phyloP scores from a whole-genome alignment of 2,329 filamentous ascomycete genomes.

The Fusarium buharicum region DNA sequence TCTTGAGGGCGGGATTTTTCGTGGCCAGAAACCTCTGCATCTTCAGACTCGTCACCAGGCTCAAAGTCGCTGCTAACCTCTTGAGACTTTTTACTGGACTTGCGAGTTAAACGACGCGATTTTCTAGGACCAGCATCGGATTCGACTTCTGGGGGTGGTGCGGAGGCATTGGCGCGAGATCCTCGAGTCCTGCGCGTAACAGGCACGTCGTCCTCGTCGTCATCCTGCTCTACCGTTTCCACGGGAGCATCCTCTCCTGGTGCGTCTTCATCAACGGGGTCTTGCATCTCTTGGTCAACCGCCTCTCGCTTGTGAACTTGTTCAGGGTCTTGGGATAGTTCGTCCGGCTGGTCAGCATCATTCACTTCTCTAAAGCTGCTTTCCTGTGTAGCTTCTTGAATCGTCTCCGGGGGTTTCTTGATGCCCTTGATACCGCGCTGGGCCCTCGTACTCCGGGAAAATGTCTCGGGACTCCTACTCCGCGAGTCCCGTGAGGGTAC shows the following conservation, averaged over 20 bases:
- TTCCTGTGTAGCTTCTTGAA: conserved; percentile 66
- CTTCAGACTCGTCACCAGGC: conserved; percentile 67
- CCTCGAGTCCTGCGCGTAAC: conserved; percentile 59
- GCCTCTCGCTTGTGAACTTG: conserved; percentile 47
- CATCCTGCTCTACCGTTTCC: conserved; percentile 50
- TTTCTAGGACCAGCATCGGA: conserved; percentile 48
- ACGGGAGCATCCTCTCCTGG: conserved; percentile 48
- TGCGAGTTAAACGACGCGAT: conserved; percentile 60
- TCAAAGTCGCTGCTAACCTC: conserved; percentile 71
- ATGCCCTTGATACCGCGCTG: conserved; percentile 63
- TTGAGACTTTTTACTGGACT: conserved; percentile 59
- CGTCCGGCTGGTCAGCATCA: conserved; percentile 52
- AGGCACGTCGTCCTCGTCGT: conserved; percentile 62
- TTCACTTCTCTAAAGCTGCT: conserved; percentile 53
- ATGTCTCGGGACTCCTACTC: conserved; percentile 66
- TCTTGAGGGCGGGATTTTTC: conserved; percentile 52
- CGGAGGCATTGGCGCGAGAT: conserved; percentile 47
- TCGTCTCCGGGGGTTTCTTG: conserved; percentile 59
- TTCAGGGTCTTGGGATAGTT: conserved; percentile 51
- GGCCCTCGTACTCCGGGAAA: conserved; percentile 55
- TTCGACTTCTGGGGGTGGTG: conserved; percentile 47
- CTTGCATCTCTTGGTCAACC: conserved; percentile 46
- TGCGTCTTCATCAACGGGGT: conserved; percentile 43
- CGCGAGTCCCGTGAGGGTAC: conserved; percentile 60
- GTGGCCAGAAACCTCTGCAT: conserved; percentile 60